Base-by-base conservation (phyloP, 306 rosid genomes). In the Spatholobus suberectus region DNA sequence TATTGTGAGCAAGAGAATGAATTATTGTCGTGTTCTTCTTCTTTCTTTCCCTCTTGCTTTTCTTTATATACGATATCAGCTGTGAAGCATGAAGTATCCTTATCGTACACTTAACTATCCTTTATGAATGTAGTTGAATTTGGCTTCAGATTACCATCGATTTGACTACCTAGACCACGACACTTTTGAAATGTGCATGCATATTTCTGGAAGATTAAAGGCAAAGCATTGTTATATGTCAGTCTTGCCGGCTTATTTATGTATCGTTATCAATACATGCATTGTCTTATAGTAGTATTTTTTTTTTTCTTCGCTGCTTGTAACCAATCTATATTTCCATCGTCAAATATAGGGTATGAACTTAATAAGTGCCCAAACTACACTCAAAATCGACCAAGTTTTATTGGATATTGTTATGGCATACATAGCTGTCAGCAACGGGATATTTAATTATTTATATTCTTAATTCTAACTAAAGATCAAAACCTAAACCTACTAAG, bases 91-190 rank as follows among this genome's bases (percentile, higher is more conserved):
- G 23, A 35, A 20, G 71, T 23, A 58, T 26, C 15, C 18, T 79
- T 49, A 57, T 68, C 76, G 76, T 23, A 54, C 44, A 35, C 69
- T 52, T 3, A 55, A 43, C 63, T 79, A 69, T 54, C 58, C 41
- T 5, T 79, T 21, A 69, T 69, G 47, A 79, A 79, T 17, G 26
- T 61, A 5, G 77, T 54, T 46, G 44, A 61, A 79, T 79, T 79
- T 79, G 43, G 62, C 52, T 79, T 79, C 1, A 52, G 63, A 68
- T 79, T 38, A 17, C 21, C 18, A 51, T 65, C 8, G 47, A 35
- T 65, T 65, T 35, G 75, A 78, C 46, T 68, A 41, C 12, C 47
- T 0, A 69, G 75, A 69, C 55, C 12, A 23, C 49, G 63, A 78
- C 54, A 21, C n/a, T 34, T 40, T 63, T 21, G 59, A 35, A 66